These are phyloP conservation scores for Lasiosphaeriaceae sp. DNA, from an alignment of 495 filamentous ascomycete species.

Conservation along the genomic window DNA sequence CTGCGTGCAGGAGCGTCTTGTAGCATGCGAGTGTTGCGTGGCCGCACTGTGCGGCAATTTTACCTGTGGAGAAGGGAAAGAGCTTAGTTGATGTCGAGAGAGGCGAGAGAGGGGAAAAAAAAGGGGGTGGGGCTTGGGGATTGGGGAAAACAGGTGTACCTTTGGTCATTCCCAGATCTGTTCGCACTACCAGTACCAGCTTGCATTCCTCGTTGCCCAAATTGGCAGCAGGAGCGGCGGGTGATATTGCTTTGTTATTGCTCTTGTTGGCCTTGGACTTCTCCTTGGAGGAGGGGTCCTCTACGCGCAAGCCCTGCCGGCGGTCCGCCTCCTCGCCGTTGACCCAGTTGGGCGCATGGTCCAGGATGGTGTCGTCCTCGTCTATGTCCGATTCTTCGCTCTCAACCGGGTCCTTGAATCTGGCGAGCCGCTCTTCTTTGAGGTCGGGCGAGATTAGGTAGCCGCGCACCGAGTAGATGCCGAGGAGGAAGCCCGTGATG, in stretches of 20 bases:
- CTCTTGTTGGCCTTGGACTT: constrained; percentile 2
- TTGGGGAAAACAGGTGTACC: constrained; percentile 51
- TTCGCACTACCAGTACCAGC: constrained; percentile 85
- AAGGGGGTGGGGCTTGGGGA: background rate
- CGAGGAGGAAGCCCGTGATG: constrained; percentile 58
- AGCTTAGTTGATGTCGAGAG: background rate
- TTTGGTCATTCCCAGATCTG: constrained; percentile 94
- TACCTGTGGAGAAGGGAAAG: constrained; percentile 54
- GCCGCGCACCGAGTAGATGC: constrained; percentile 47
- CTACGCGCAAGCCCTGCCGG: constrained; percentile 41
- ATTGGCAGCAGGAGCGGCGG: constrained; percentile 25
- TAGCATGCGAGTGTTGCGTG: constrained; percentile 97
- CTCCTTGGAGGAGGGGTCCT: constrained; percentile 13
- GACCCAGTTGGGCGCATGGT: constrained; percentile 57
- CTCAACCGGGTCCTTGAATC: constrained; percentile 40
- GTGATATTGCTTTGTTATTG: constrained; percentile 5
- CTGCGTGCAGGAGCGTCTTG: constrained; percentile 65
- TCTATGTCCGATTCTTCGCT: constrained; percentile 52
- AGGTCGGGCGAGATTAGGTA: constrained; percentile 46
- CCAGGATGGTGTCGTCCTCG: constrained; percentile 47
- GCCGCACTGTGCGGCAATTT: constrained; percentile 95
- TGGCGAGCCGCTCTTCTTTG: constrained; percentile 26
- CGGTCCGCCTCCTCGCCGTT: constrained; percentile 48
- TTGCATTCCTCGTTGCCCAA: constrained; percentile 80
- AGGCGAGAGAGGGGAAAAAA: too few species aligned